A percentile compares a stretch with the other conserved stretches of the same genome.
Conservation (phyloP, 768 basidiomycete species). For the Lactarius hengduanensis region DNA sequence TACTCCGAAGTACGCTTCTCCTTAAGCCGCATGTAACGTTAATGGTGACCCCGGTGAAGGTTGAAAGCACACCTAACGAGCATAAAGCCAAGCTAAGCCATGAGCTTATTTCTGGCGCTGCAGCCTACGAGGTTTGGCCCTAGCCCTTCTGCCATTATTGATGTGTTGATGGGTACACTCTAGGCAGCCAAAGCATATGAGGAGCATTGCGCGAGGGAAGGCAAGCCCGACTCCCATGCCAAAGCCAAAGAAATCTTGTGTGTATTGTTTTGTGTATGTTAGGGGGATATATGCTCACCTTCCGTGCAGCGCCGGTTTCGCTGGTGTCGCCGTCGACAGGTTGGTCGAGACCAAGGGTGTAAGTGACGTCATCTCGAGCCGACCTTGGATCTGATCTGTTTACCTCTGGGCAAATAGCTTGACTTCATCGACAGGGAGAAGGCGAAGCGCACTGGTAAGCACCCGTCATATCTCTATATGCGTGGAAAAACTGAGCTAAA, state of each 20-base stretch:
- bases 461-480: neutral
- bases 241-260: slow-evolving; percentile 58
- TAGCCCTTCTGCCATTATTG: neutral
- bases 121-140: slow-evolving; percentile 52
- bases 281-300: slow-evolving; percentile 11
- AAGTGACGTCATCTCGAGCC: slow-evolving; percentile 23
- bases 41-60: neutral
- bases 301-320: slow-evolving; percentile 48
- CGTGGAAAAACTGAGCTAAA: neutral
- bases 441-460: slow-evolving; percentile 41
- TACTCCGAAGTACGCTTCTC: neutral
- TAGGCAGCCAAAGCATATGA: slow-evolving; percentile 64
- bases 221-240: slow-evolving; percentile 48
- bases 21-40: neutral
- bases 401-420: slow-evolving; percentile 34
- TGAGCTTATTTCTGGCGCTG: slow-evolving; percentile 66
- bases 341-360: slow-evolving; percentile 59
- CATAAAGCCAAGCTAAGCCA: slow-evolving; percentile 54
- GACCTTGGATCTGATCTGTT: neutral
- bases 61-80: too few relatives aligned
- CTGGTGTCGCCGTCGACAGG: slow-evolving; percentile 53
- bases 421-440: slow-evolving; percentile 46
- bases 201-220: slow-evolving; percentile 49
- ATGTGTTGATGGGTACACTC: slow-evolving; percentile 29
- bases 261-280: neutral